These are phyloP conservation scores for Mycena leptocephala DNA, from an alignment of 768 basidiomycete species.

Conservation along the genomic window DNA sequence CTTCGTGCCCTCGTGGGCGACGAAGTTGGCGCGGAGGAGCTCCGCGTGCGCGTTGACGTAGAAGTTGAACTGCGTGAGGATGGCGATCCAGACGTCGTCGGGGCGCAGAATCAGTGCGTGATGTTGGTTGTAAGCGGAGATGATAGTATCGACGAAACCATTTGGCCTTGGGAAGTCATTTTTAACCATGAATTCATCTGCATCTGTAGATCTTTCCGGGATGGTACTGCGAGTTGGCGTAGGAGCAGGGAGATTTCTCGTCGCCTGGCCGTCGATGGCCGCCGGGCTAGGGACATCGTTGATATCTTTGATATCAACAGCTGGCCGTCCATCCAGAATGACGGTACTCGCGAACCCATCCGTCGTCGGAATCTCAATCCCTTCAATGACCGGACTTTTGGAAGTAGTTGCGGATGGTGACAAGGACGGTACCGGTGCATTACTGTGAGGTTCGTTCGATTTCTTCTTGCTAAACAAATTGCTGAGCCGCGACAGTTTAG, in stretches of 20 bases:
- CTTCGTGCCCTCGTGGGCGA: constrained; percentile 43
- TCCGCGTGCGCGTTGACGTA: constrained; percentile 57
- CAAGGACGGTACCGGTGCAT: no score
- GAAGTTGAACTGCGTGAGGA: constrained; percentile 47
- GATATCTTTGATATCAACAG: background rate
- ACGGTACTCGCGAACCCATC: background rate
- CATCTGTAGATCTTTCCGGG: background rate
- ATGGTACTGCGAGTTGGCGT: background rate
- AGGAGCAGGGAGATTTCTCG: no score
- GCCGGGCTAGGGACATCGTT: no score
- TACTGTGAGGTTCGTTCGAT: no score
- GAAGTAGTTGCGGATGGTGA: background rate
- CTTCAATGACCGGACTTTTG: background rate
- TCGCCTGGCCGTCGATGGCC: no score
- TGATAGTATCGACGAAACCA: constrained; percentile 43
- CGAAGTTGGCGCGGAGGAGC: constrained; percentile 48
- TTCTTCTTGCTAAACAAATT: background rate
- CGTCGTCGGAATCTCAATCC: background rate
- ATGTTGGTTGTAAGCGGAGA: constrained; percentile 43
- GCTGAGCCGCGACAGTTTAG: background rate
- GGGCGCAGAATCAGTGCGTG: constrained; percentile 54
- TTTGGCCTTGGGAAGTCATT: constrained; percentile 11
- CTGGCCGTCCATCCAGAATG: background rate
- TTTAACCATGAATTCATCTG: background rate
- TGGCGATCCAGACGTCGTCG: constrained; percentile 58